Conservation (phyloP, 305 asterid genomes). For the Caryopteris hybrid region DNA sequence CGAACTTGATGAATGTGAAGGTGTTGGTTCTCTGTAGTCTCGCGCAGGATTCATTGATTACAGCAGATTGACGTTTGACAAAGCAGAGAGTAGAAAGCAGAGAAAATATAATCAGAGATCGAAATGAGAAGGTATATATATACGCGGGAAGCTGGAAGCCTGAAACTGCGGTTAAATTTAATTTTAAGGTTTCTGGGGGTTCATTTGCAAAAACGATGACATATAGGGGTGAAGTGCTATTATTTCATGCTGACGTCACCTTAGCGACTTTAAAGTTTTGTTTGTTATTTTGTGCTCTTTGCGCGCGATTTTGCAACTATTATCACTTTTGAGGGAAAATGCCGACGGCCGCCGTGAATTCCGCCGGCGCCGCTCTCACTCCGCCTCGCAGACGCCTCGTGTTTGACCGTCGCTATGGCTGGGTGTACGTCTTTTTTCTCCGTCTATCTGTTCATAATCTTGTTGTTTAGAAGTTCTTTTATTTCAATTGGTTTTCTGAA, state of each 20-base stretch:
- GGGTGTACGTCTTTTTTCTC: slow-evolving; percentile 40
- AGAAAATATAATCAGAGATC: background rate
- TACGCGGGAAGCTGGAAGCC: slow-evolving; percentile 9
- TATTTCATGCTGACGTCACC: background rate
- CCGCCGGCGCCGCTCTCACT: slow-evolving; percentile 15
- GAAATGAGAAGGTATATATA: background rate
- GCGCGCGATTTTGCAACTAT: background rate
- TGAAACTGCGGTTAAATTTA: background rate
- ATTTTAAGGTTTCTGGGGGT: background rate
- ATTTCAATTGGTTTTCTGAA: background rate
- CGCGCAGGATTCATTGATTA: slow-evolving; percentile 26
- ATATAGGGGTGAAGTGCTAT: background rate
- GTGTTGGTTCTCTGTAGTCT: slow-evolving; percentile 35
- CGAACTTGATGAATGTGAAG: slow-evolving; percentile 31
- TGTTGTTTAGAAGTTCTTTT: background rate
- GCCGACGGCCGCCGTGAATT: slow-evolving; percentile 22
- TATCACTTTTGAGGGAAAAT: slow-evolving; percentile 9
- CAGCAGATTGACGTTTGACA: slow-evolving; percentile 11
- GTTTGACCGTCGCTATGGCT: slow-evolving; percentile 70
- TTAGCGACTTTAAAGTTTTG: background rate
- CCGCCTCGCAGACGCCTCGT: slow-evolving; percentile 43
- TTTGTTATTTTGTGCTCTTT: too few species aligned
- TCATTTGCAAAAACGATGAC: background rate
- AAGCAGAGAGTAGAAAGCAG: background rate
- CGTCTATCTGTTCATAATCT: background rate